phyloP scores from a whole-genome alignment of 2,329 filamentous ascomycete species.

The Cercospora zeina region DNA sequence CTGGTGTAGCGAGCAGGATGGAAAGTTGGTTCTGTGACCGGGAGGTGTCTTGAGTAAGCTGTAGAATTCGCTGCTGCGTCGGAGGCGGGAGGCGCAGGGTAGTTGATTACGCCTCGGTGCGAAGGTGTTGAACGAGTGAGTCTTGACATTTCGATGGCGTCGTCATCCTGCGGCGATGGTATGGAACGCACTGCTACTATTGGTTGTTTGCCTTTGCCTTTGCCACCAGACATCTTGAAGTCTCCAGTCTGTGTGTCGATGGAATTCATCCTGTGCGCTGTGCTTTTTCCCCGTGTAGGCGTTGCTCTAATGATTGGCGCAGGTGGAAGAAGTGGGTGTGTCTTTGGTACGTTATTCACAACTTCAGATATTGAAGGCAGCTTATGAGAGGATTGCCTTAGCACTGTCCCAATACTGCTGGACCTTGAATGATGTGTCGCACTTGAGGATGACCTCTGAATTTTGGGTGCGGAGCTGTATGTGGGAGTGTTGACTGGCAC shows the following conservation, averaged over 20 bases:
- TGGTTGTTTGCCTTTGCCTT: not conserved
- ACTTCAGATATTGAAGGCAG: conserved; percentile 10
- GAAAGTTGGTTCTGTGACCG: not conserved
- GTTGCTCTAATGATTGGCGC: not conserved
- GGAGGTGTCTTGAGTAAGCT: not conserved
- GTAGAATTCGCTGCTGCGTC: not conserved
- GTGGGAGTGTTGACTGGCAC: not conserved
- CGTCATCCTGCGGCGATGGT: not conserved
- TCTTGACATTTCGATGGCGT: not conserved
- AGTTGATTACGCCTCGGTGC: not conserved
- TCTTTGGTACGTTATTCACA: not conserved
- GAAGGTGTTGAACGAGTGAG: not conserved
- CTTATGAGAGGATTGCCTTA: not conserved
- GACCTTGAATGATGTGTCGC: not conserved
- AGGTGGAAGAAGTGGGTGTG: not conserved
- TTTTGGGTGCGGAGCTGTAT: not conserved
- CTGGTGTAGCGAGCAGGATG: not conserved
- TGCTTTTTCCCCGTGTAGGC: not conserved
- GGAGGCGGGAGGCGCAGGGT: not conserved
- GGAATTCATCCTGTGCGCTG: not conserved
- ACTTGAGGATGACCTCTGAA: not conserved
- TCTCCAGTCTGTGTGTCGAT: not conserved
- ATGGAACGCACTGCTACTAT: not conserved
- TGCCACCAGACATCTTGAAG: not conserved
- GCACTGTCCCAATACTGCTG: not conserved